These are phyloP conservation scores for Grosmannia clavigera DNA, from an alignment of 2,329 filamentous ascomycete species.

Conservation along the genomic window DNA sequence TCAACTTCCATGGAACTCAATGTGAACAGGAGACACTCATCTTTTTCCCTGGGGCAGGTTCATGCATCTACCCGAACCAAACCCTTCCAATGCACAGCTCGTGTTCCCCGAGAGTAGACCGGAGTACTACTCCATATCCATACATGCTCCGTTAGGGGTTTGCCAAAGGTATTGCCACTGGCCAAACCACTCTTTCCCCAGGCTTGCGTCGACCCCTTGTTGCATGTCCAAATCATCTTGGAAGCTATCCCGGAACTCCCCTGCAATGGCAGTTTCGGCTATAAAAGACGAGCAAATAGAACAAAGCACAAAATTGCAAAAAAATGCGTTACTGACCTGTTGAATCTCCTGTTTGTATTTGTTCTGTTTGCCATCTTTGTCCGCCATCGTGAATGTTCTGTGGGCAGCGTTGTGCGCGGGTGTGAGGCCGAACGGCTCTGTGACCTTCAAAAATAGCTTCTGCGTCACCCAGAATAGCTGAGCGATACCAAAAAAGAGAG, in stretches of 20 bases:
- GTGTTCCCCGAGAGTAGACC: not conserved
- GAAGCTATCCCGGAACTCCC: not conserved
- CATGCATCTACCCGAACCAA: not conserved
- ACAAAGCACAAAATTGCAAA: not conserved
- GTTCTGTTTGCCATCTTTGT: slow-evolving; percentile 53
- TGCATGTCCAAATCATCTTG: not conserved
- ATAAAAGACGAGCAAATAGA: not conserved
- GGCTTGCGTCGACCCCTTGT: not conserved
- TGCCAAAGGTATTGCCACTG: not conserved
- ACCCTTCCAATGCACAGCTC: not conserved
- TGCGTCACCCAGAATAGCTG: not conserved
- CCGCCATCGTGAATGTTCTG: slow-evolving; percentile 46
- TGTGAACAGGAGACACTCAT: not conserved
- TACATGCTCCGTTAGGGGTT: not conserved
- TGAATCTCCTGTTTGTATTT: slow-evolving; percentile 99
- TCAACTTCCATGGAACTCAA: not conserved
- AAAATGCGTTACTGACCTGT: slow-evolving; percentile 48
- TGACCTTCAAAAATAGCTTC: not conserved
- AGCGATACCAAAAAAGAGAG: not conserved
- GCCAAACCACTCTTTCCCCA: not conserved
- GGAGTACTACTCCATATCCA: not conserved
- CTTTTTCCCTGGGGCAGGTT: not conserved
- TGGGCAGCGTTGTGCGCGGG: not conserved
- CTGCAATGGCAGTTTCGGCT: not conserved
- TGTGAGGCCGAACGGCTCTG: not conserved